A percentile compares a stretch with the other conserved stretches of the same genome.
These are phyloP conservation scores for Verticillium dahliae DNA, from an alignment of 2,329 filamentous ascomycete species.

Conservation along the genomic window DNA sequence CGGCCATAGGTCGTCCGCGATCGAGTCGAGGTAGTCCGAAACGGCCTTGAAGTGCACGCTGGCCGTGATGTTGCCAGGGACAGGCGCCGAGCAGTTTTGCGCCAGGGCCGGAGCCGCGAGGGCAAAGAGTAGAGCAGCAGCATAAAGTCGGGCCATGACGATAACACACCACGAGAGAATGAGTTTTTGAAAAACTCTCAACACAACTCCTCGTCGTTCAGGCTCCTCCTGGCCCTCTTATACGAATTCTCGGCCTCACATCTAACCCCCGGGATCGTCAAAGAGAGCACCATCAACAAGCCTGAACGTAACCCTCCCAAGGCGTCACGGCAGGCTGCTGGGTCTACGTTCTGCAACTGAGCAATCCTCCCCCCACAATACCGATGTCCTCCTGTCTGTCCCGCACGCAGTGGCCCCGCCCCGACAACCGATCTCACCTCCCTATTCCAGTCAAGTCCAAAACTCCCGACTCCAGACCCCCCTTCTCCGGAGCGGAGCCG, in stretches of 20 bases:
- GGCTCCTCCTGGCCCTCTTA: not conserved
- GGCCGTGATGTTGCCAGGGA: not conserved
- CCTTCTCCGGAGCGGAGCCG: not conserved
- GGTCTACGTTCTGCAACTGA: not conserved
- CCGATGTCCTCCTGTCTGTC: not conserved
- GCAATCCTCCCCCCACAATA: not conserved
- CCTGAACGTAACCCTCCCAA: not conserved
- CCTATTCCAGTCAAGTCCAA: not conserved
- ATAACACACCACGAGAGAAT: not conserved
- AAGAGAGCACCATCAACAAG: not conserved
- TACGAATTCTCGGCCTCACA: not conserved
- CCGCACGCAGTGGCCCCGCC: not conserved
- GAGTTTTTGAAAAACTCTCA: not conserved
- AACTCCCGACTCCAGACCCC: not conserved
- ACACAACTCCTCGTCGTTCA: not conserved
- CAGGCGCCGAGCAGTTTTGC: not conserved
- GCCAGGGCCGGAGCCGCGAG: not conserved
- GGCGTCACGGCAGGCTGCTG: not conserved
- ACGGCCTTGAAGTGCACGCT: slow-evolving; percentile 8
- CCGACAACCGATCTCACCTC: not conserved
- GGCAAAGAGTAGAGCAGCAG: not conserved
- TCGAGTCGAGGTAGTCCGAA: slow-evolving; percentile 11
- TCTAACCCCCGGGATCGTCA: not conserved
- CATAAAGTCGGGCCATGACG: not conserved
- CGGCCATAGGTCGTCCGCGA: slow-evolving; percentile 20